Evolutionary conservation across 2,329 filamentous ascomycete species (phyloP).

Genomic region (Iodosphaeria phyllophila): DNA sequence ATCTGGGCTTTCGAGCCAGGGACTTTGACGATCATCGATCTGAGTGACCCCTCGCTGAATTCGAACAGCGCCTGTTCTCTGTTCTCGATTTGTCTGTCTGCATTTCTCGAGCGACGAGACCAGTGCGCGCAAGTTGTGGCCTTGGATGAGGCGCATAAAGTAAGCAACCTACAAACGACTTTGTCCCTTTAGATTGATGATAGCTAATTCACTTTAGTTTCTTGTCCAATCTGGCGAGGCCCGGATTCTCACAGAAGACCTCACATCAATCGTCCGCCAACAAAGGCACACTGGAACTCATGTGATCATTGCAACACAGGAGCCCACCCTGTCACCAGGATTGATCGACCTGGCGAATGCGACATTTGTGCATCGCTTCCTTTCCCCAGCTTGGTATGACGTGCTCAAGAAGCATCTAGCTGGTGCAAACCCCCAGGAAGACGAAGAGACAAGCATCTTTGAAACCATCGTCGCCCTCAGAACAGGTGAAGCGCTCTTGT

Average conservation of each 20-base stretch:
- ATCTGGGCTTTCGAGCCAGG: conserved; percentile 11
- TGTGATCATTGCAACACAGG: conserved; percentile 58
- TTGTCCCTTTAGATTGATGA: not conserved
- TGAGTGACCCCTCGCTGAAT: conserved; percentile 55
- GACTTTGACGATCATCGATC: conserved; percentile 46
- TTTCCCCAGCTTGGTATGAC: conserved; percentile 41
- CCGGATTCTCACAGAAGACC: conserved; percentile 35
- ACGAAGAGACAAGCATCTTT: conserved; percentile 17
- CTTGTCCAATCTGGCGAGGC: conserved; percentile 39
- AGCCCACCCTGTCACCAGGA: conserved; percentile 50
- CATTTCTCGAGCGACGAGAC: conserved; percentile 40
- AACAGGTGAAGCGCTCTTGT: conserved; percentile 26
- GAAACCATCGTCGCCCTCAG: conserved; percentile 22
- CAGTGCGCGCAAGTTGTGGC: conserved; percentile 41
- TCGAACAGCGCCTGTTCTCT: conserved; percentile 47
- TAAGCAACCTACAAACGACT: not conserved
- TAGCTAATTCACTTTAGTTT: conserved; percentile 19
- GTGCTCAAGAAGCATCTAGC: conserved; percentile 26
- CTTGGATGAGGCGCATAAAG: conserved; percentile 61
- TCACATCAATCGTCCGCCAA: conserved; percentile 45
- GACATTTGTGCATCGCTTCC: conserved; percentile 58
- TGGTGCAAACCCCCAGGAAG: conserved; percentile 8
- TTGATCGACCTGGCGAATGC: conserved; percentile 54
- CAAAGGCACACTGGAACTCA: conserved; percentile 52
- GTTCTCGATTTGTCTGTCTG: conserved; percentile 53